A percentile compares a stretch with the other conserved stretches of the same genome.
Evolutionary conservation across 345 rosid species (phyloP).

Genomic region (Murraya paniculata): DNA sequence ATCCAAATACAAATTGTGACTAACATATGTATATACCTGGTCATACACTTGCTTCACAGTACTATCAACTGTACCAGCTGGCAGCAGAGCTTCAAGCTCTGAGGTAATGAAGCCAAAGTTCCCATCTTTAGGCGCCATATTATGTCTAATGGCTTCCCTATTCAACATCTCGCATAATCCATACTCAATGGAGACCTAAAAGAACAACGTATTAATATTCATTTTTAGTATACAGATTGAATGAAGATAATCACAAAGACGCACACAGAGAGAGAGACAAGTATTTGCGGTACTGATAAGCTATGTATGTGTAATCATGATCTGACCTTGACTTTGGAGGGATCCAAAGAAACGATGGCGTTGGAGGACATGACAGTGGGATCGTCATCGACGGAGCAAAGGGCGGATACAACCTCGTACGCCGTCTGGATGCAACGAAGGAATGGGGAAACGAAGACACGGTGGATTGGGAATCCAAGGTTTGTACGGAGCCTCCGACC

Average conservation of each 20-base stretch:
- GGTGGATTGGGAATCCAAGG: slow-evolving; percentile 66
- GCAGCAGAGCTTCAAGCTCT: slow-evolving; percentile 59
- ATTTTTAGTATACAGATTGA: no score
- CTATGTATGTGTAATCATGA: neutral
- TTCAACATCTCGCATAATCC: slow-evolving; percentile 83
- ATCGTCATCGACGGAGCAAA: slow-evolving; percentile 40
- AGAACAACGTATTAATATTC: neutral
- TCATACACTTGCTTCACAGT: slow-evolving; percentile 41
- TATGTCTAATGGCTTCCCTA: slow-evolving; percentile 46
- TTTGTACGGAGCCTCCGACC: slow-evolving; percentile 46
- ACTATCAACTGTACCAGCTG: slow-evolving; percentile 62
- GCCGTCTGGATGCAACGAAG: slow-evolving; percentile 86
- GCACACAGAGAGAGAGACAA: no score
- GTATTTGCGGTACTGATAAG: no score
- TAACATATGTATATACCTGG: slow-evolving; percentile 37
- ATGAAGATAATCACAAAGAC: no score
- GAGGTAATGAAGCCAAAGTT: slow-evolving; percentile 49
- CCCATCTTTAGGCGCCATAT: slow-evolving; percentile 61
- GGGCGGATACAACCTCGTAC: slow-evolving; percentile 48
- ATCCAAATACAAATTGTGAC: no score
- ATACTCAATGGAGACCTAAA: slow-evolving; percentile 67
- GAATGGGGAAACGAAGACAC: slow-evolving; percentile 85
- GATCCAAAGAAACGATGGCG: slow-evolving; percentile 38
- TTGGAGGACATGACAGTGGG: slow-evolving; percentile 29
- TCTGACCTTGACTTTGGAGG: slow-evolving; percentile 66